Evolutionary conservation across 108 stramenopile species (phyloP).

Genomic region (Cyclostephanos invisitatus): DNA sequence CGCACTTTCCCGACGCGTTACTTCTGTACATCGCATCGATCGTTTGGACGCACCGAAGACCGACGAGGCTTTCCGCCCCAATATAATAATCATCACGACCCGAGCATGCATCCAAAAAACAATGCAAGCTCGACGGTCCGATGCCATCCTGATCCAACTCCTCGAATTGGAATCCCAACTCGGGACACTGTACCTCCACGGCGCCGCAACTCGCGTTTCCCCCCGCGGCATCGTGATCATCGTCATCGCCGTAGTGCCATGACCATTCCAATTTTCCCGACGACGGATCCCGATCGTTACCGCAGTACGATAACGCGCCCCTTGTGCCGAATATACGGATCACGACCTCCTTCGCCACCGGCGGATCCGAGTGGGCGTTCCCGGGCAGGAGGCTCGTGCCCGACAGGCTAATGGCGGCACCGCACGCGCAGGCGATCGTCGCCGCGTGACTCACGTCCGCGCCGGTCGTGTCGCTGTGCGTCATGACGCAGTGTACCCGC

Average conservation of each 20-base stretch:
- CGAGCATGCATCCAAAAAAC: conserved; percentile 60
- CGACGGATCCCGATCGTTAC: conserved; percentile 54
- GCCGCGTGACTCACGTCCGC: conserved; percentile 72
- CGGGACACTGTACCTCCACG: conserved; percentile 43
- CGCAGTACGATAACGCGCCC: conserved; percentile 48
- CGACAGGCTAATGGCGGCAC: conserved; percentile 52
- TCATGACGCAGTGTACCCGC: conserved; percentile 60
- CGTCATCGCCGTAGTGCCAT: conserved; percentile 27
- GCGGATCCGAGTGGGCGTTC: conserved; percentile 62
- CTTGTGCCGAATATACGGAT: conserved; percentile 66
- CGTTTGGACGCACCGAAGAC: conserved; percentile 56
- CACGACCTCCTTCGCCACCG: conserved; percentile 57
- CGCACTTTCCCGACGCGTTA: conserved; percentile 46
- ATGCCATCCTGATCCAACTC: conserved; percentile 54
- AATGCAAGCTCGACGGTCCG: conserved; percentile 66
- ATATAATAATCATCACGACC: conserved; percentile 45
- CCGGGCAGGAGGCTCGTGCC: conserved; percentile 71
- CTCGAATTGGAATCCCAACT: conserved; percentile 65
- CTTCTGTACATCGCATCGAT: conserved; percentile 74
- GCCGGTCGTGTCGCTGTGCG: conserved; percentile 50
- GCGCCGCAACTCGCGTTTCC: conserved; percentile 4
- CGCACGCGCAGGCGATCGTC: conserved; percentile 57
- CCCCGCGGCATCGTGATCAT: neutral
- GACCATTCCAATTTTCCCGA: conserved; percentile 64
- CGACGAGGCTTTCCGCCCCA: conserved; percentile 58